Percentiles rank a stretch among this genome's conserved stretches.
Conservation (phyloP, 768 basidiomycete species). For the Tricholoma bakamatsutake region DNA sequence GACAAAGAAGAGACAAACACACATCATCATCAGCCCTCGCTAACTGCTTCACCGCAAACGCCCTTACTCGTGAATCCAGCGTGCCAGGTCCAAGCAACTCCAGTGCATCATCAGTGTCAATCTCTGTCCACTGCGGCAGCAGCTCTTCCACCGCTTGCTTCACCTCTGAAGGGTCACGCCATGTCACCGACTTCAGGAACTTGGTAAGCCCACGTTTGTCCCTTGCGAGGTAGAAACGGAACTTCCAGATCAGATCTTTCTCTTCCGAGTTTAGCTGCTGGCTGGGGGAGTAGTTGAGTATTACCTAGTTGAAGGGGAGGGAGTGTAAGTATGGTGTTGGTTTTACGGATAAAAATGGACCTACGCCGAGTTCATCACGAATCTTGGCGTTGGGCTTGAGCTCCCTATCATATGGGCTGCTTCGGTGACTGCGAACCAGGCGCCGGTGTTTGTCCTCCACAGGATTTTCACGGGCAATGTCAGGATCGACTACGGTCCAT, state of each 20-base stretch:
- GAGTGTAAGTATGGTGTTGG: not conserved
- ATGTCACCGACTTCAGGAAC: slow-evolving; percentile 95
- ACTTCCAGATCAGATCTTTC: slow-evolving; percentile 97
- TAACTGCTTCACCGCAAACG: slow-evolving; percentile 90
- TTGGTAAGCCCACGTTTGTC: slow-evolving; percentile 95
- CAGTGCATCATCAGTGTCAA: slow-evolving; percentile 94
- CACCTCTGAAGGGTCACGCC: slow-evolving; percentile 94
- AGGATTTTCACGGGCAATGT: slow-evolving; percentile 87
- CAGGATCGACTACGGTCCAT: slow-evolving; percentile 90
- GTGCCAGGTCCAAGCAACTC: slow-evolving; percentile 90
- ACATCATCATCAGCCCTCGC: slow-evolving; percentile 94
- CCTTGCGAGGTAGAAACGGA: slow-evolving; percentile 92
- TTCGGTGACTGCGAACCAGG: slow-evolving; percentile 89
- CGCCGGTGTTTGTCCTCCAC: slow-evolving; percentile 97
- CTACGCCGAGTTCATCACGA: slow-evolving; percentile 84
- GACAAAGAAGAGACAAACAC: slow-evolving; percentile 15
- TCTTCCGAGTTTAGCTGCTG: slow-evolving; percentile 83
- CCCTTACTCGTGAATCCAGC: slow-evolving; percentile 86
- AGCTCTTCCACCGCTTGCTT: slow-evolving; percentile 97
- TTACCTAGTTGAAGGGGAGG: slow-evolving; percentile 48
- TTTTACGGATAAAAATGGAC: slow-evolving; percentile 18
- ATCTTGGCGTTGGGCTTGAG: slow-evolving; percentile 96
- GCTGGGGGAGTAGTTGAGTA: slow-evolving; percentile 88
- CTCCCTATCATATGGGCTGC: slow-evolving; percentile 91
- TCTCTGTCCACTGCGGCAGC: slow-evolving; percentile 93